These are phyloP conservation scores for Citrus reticulata DNA, from an alignment of 345 rosid species.

Conservation along the genomic window DNA sequence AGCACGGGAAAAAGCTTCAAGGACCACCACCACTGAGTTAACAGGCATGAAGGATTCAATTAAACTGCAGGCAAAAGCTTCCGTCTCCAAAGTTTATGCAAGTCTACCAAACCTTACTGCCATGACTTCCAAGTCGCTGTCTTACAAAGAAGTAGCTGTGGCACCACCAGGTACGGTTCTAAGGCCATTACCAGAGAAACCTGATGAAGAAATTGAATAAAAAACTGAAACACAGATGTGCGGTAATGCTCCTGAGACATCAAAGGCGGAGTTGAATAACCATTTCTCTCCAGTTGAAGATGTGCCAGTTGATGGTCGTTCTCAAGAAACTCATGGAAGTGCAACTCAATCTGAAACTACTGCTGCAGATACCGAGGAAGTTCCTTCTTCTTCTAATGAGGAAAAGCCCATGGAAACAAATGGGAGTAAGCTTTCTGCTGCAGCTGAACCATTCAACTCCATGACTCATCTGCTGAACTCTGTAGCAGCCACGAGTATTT, in stretches of 20 bases:
- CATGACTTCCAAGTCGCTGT: conserved; percentile 49
- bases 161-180: conserved; percentile 64
- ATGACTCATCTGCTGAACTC: conserved; percentile 25
- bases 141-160: conserved; percentile 65
- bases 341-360: conserved; percentile 25
- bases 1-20: conserved; percentile 24
- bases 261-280: conserved; percentile 24
- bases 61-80: conserved; percentile 23
- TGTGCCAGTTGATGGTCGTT: conserved; percentile 17
- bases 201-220: conserved; percentile 28
- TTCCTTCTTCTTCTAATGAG: conserved; percentile 14
- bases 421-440: conserved; percentile 65
- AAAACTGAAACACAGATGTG: conserved; percentile 35
- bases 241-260: conserved; percentile 18
- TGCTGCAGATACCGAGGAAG: conserved; percentile 25
- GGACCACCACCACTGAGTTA: conserved; percentile 20
- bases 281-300: conserved; percentile 11
- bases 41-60: conserved; percentile 25
- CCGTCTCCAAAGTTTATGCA: conserved; percentile 29
- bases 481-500: conserved; percentile 30
- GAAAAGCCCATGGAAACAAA: conserved; percentile 38
- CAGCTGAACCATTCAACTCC: conserved; percentile 58
- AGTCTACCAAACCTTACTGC: conserved; percentile 32
- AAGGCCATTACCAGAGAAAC: conserved; percentile 40
- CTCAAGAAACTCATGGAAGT: conserved; percentile 24